Evolutionary conservation across 2,329 filamentous ascomycete species (phyloP), one percentile per base, ranked within the genome.

Genomic region (Fusarium tanahbumbuense): DNA sequence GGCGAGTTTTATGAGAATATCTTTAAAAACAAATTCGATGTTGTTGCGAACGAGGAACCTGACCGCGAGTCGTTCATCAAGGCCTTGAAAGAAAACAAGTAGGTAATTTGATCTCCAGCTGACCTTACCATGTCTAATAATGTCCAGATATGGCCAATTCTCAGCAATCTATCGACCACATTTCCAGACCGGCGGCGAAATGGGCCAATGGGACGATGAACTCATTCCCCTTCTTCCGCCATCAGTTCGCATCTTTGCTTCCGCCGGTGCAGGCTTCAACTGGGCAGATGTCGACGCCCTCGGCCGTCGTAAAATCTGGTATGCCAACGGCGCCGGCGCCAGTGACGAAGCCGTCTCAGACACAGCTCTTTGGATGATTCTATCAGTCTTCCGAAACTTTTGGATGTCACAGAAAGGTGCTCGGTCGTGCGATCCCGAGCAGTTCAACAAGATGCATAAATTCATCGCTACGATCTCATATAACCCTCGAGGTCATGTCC

Each of bases 181-280:
- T 68, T 90, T 86, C 81, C 84, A 87, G 49, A 87, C 85, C 0
- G 88, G 88, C n/a, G 87, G 86, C 6, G 87, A 90, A 72, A 89
- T 90, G 88, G 86, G 86, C 30, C 84, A 82, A 16, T 90, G 87
- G 87, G 84, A 90, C 68, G 74, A 81, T 34, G 86, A 89, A 70
- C 77, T 90, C 4, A 88, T 90, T 45, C 68, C 74, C 0, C 77
- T 87, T 6, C 77, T 91, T 1, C 88, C 88, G 0, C 18, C 75
- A 0, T 85, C 83, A 16, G 85, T 87, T 59, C 82, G 82, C 50
- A 86, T 90, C 34, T 90, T 88, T 74, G 86, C 88, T 30, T 87
- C 84, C 15, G 88, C 88, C 4, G 88, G 88, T 8, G 88, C 88
- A 4, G 82, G 88, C 12, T 90, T 88, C 73, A 87, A 91, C 76